These are phyloP conservation scores for Clonostachys rosea DNA, from an alignment of 2,329 filamentous ascomycete species.

Conservation along the genomic window DNA sequence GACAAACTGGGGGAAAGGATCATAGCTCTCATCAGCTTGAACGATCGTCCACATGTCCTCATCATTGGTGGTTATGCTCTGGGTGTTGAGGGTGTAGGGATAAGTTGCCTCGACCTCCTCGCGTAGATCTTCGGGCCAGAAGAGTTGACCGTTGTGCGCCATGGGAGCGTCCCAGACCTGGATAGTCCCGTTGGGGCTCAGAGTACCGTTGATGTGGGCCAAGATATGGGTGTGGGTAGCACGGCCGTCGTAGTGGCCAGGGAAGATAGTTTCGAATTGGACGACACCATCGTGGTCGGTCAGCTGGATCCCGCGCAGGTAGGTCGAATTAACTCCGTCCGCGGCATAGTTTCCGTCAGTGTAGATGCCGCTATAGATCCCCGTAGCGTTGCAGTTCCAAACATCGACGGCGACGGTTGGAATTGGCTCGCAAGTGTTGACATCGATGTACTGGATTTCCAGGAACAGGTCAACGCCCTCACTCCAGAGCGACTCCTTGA, in stretches of 20 bases:
- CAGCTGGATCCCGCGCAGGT: slow-evolving; percentile 26
- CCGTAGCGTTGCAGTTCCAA: slow-evolving; percentile 39
- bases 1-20: slow-evolving; percentile 55
- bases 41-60: slow-evolving; percentile 43
- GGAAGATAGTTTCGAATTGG: slow-evolving; percentile 35
- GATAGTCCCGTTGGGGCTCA: background rate
- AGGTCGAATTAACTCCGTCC: slow-evolving; percentile 13
- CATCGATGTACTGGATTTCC: slow-evolving; percentile 25
- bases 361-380: slow-evolving; percentile 33
- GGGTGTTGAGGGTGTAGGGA: slow-evolving; percentile 43
- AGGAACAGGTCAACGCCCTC: slow-evolving; percentile 31
- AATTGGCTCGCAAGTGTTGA: slow-evolving; percentile 31
- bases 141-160: slow-evolving; percentile 57
- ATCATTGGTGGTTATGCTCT: slow-evolving; percentile 42
- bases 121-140: slow-evolving; percentile 57
- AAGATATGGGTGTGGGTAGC: slow-evolving; percentile 41
- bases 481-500: no score
- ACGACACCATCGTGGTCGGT: slow-evolving; percentile 36
- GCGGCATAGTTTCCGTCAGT: slow-evolving; percentile 36
- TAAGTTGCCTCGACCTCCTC: slow-evolving; percentile 37
- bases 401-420: slow-evolving; percentile 30
- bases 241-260: slow-evolving; percentile 36
- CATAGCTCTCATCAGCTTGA: slow-evolving; percentile 39
- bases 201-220: slow-evolving; percentile 27
- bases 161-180: no score